These are phyloP conservation scores for Psidium friedrichsthalianum DNA, from an alignment of 345 rosid species.

Conservation along the genomic window DNA sequence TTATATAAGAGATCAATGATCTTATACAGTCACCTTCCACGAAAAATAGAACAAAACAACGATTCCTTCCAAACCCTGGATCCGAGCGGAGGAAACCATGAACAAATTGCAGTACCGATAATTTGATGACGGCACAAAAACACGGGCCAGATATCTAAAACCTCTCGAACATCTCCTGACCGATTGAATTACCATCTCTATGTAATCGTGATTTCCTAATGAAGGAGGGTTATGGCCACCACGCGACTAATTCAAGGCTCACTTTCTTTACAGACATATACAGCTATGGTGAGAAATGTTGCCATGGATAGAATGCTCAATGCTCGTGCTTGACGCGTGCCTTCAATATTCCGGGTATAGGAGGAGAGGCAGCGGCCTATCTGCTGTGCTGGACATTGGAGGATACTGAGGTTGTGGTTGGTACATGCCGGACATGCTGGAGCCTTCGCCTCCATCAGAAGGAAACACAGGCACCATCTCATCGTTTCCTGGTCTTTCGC, in stretches of 20 bases:
- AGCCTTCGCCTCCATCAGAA: slow-evolving; percentile 38
- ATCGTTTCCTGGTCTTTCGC: slow-evolving; percentile 41
- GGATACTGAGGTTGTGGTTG: slow-evolving; percentile 35
- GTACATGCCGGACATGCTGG: slow-evolving; percentile 37
- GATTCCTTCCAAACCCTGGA: slow-evolving; percentile 8
- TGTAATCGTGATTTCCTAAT: background rate
- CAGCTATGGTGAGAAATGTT: slow-evolving; percentile 13
- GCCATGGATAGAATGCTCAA: slow-evolving; percentile 6
- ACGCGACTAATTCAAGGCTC: slow-evolving; percentile 3
- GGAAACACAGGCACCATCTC: slow-evolving; percentile 21
- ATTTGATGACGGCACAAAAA: slow-evolving; percentile 14
- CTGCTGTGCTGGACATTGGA: slow-evolving; percentile 18
- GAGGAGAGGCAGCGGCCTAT: slow-evolving; percentile 46
- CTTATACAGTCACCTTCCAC: background rate
- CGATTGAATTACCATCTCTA: background rate
- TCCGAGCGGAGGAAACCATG: background rate
- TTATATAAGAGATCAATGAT: background rate
- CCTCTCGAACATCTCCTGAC: background rate
- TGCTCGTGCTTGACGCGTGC: slow-evolving; percentile 73
- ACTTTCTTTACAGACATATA: slow-evolving; percentile 54
- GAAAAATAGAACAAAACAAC: background rate
- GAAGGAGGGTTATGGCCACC: background rate
- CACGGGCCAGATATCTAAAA: slow-evolving; percentile 4
- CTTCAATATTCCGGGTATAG: slow-evolving; percentile 53
- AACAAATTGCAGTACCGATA: background rate